Base-by-base conservation (phyloP, 768 basidiomycete species). In the Solioccasus polychromus region DNA sequence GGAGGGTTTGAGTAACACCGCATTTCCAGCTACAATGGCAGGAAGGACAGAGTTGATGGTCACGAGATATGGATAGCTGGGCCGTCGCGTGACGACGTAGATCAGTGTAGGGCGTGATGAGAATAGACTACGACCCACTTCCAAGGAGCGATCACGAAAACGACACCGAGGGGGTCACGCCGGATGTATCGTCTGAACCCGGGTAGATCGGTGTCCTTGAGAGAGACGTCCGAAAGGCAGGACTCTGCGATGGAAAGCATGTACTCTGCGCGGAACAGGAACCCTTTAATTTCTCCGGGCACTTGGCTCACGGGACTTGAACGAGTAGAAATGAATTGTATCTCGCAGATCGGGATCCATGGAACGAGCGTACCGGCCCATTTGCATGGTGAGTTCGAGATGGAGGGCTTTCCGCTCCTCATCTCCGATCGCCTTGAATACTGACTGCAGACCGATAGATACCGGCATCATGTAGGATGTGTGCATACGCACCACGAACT, bases 21-120 rank as follows among this genome's bases (percentile, higher is more conserved):
- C 68, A 63, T 99, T 98, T 24, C 96, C 89, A 5, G 94, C 82
- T 23, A 98, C 72, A 52, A 99, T 72, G 1, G 92, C 90, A 2
- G 96, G 96, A 19, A 99, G 77, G 40, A 98, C 82, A 4, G 90
- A 83, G 67, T 99, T 99, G 66, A 97, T 78, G 29, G 90, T 81
- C 28, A 84, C 85, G 25, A 98, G 82, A 68, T 92, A 93, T 0
- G 93, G 93, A 67, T 78, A 95, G 64, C 89, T 94, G 10, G 19
- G 28, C 6, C 22, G 29, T 23, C 46, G 22, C 15, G 19, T 12
- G 25, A 5, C 7, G 32, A 34, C 6, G 18, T 10, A 23, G 28
- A 44, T 59, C 29, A 48, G 42, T 20, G 5, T 23, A 8, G 5
- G 20, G 19, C 2, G 19, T n/a, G 24, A n/a, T 1, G n/a, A 18